Evolutionary conservation across 768 basidiomycete genomes (phyloP).

Genomic region (Boletus fagicola): DNA sequence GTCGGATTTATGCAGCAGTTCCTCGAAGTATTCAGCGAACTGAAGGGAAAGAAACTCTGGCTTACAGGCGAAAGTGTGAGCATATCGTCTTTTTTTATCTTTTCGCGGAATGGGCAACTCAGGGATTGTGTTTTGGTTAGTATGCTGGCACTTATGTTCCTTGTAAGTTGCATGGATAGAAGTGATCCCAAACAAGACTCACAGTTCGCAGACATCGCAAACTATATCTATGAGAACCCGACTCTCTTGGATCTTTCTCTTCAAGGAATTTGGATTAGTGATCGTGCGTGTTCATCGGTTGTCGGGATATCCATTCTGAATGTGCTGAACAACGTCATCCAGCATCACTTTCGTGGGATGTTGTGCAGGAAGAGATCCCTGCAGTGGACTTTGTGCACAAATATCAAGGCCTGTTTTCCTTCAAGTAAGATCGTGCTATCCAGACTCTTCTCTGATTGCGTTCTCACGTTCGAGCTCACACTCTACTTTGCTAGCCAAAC

Average conservation of each 20-base stretch:
- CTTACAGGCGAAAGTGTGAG: conserved; percentile 74
- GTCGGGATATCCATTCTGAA: not conserved
- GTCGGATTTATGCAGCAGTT: conserved; percentile 70
- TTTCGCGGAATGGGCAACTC: not conserved
- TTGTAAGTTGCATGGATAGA: conserved; percentile 36
- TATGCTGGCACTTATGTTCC: conserved; percentile 73
- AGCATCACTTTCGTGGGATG: conserved; percentile 60
- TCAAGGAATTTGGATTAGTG: conserved; percentile 70
- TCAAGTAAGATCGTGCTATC: conserved; percentile 50
- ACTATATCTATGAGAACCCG: conserved; percentile 66
- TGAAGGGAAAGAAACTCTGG: conserved; percentile 71
- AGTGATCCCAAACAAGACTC: not conserved
- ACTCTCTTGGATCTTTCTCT: conserved; percentile 51
- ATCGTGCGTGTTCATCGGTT: conserved; percentile 48
- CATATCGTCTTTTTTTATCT: not conserved
- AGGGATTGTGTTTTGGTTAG: conserved; percentile 31
- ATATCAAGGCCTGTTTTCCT: conserved; percentile 64
- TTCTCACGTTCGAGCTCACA: not conserved
- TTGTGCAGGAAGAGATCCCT: conserved; percentile 68
- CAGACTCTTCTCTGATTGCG: not conserved
- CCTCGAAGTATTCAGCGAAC: conserved; percentile 67
- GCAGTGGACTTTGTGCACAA: conserved; percentile 74
- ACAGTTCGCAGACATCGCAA: conserved; percentile 57
- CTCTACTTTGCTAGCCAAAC: conserved; percentile 45
- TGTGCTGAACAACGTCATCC: not conserved